These are phyloP conservation scores for Astragalus glycyphyllos DNA, from an alignment of 306 rosid genomes.

Conservation along the genomic window DNA sequence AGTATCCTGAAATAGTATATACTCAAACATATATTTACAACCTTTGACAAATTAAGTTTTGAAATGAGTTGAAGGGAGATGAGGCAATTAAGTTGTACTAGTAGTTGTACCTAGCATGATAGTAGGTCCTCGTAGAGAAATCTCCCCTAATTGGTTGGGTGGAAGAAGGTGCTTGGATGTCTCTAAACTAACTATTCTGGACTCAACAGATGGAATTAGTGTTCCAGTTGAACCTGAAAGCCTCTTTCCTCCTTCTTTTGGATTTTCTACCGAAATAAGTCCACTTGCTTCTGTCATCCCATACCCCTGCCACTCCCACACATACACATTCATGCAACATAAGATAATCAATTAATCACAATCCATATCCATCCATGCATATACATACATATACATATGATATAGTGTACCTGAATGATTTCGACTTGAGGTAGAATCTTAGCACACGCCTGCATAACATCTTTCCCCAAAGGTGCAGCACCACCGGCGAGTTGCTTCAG, in stretches of 20 bases:
- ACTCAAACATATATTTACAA: no score
- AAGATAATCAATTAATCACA: no score
- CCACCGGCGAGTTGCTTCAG: conserved; percentile 44
- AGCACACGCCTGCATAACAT: conserved; percentile 50
- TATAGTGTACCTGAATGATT: conserved; percentile 48
- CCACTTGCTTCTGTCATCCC: conserved; percentile 62
- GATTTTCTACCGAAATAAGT: conserved; percentile 37
- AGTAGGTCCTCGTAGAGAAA: conserved; percentile 50
- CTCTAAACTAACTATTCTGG: conserved; percentile 42
- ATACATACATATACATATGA: no score
- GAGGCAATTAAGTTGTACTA: no score
- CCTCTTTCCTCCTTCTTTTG: conserved; percentile 31
- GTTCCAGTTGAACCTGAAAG: conserved; percentile 47
- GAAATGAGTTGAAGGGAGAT: no score
- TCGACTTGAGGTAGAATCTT: conserved; percentile 39
- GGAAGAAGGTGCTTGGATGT: conserved; percentile 52
- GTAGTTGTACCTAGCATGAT: conserved; percentile 63
- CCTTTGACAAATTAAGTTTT: no score
- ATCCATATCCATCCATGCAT: no score
- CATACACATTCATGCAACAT: no score
- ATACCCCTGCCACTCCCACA: conserved; percentile 48
- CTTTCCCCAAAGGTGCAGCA: conserved; percentile 55
- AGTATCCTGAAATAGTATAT: conserved; percentile 53
- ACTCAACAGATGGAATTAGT: conserved; percentile 50
- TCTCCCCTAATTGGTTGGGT: conserved; percentile 57